Conservation (phyloP, 2,329 filamentous ascomycete genomes). For the Epichloe amarillans region DNA sequence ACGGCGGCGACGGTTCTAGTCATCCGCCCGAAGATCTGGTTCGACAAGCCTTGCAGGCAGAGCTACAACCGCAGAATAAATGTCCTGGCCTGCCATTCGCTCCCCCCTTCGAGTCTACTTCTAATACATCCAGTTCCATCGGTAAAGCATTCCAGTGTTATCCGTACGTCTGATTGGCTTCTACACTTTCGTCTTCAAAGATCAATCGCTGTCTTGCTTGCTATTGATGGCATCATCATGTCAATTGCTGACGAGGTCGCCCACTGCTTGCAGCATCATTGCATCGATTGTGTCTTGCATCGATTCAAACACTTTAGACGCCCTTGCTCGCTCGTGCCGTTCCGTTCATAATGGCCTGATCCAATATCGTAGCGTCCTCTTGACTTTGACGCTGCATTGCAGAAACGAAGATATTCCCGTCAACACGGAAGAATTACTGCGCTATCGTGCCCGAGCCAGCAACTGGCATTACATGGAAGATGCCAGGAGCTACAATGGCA, state of each 20-base stretch:
- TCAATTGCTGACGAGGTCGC: neutral
- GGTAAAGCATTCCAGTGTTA: constrained; percentile 23
- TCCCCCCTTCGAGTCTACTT: neutral
- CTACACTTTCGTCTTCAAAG: neutral
- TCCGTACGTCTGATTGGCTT: constrained; percentile 14
- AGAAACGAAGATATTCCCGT: constrained; percentile 50
- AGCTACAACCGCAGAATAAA: constrained; percentile 1
- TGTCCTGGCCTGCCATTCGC: neutral
- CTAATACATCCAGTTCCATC: constrained; percentile 10
- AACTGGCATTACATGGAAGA: constrained; percentile 50
- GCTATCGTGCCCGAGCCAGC: constrained; percentile 41
- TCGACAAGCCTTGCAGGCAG: constrained; percentile 1
- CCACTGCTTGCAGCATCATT: constrained; percentile 51
- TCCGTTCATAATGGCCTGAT: constrained; percentile 66
- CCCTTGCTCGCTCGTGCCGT: constrained; percentile 69
- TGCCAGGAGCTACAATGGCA: constrained; percentile 43
- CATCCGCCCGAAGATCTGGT: constrained; percentile 4
- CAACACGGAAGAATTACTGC: constrained; percentile 41
- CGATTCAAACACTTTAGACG: constrained; percentile 78
- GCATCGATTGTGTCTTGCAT: constrained; percentile 61
- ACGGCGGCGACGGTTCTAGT: constrained; percentile 3
- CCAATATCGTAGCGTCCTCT: constrained; percentile 61
- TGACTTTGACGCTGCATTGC: constrained; percentile 67
- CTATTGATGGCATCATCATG: neutral
- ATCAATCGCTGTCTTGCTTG: neutral